Evolutionary conservation across 1,139 yeast species (phyloP).

Genomic region (Spencermartinsiella ligniputridi): DNA sequence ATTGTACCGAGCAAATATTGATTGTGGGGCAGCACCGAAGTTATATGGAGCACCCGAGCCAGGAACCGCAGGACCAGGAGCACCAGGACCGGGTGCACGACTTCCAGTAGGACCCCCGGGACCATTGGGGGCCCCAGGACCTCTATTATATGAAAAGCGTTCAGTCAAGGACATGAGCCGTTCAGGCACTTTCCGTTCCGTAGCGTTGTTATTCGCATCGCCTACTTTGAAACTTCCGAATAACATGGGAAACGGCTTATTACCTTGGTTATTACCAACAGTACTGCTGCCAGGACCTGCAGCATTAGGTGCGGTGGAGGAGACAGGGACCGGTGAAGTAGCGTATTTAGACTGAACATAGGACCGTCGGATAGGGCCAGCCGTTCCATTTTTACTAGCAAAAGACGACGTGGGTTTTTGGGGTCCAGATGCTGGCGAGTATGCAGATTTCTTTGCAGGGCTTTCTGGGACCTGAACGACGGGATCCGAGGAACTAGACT

Average conservation of each 20-base stretch:
- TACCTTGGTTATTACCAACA: background rate
- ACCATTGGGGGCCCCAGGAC: background rate
- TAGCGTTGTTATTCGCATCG: background rate
- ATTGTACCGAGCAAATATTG: conserved; percentile 7
- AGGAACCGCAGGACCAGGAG: background rate
- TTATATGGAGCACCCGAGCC: no score
- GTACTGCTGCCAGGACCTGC: background rate
- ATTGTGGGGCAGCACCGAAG: background rate
- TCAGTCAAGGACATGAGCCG: conserved; percentile 22
- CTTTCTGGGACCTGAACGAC: conserved; percentile 19
- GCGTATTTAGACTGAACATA: background rate
- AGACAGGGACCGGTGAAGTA: background rate
- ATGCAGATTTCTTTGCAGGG: conserved; percentile 8
- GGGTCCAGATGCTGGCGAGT: background rate
- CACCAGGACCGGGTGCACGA: background rate
- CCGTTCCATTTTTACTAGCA: conserved; percentile 4
- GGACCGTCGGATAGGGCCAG: background rate
- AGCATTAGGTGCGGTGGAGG: background rate
- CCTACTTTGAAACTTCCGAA: conserved; percentile 4
- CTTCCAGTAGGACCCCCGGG: background rate
- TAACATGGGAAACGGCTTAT: conserved; percentile 15
- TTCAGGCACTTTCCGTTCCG: conserved; percentile 7
- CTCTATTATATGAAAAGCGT: conserved; percentile 20
- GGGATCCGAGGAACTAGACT: conserved; percentile 5
- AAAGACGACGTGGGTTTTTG: conserved; percentile 18